Percentiles rank a stretch among this genome's conserved stretches.
phyloP scores from a whole-genome alignment of 352 stramenopile genomes.

The Pythium utonaiense region DNA sequence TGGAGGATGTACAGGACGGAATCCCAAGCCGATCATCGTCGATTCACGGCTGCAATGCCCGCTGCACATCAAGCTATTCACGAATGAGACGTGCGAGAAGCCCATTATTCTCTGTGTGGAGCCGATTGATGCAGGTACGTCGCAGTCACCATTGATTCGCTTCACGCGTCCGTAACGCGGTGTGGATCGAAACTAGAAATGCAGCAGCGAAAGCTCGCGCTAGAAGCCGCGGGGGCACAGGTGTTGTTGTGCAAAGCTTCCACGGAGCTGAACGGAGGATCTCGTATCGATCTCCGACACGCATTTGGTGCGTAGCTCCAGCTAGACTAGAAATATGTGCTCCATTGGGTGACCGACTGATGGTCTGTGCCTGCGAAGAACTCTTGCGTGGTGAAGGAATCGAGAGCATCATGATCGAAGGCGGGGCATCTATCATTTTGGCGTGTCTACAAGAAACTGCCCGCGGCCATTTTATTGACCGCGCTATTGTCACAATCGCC shows the following conservation, averaged over 20 bases:
- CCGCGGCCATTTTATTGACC: slow-evolving; percentile 46
- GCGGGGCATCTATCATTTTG: slow-evolving; percentile 71
- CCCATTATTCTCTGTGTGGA: slow-evolving; percentile 57
- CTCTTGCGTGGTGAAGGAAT: slow-evolving; percentile 37
- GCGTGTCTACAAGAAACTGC: slow-evolving; percentile 48
- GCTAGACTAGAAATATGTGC: background rate
- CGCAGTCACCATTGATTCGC: background rate
- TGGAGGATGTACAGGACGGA: slow-evolving; percentile 31
- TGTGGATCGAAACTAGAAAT: too few species aligned
- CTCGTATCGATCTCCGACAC: slow-evolving; percentile 52
- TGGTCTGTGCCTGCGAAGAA: background rate
- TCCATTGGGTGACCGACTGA: background rate
- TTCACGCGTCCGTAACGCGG: too few species aligned
- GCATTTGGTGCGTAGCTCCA: slow-evolving; percentile 44
- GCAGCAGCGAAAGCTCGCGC: slow-evolving; percentile 24
- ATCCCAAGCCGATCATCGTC: slow-evolving; percentile 72
- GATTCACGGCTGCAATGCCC: slow-evolving; percentile 70
- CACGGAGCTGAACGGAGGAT: slow-evolving; percentile 11
- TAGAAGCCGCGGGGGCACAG: slow-evolving; percentile 44
- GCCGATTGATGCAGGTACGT: slow-evolving; percentile 20
- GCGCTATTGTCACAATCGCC: slow-evolving; percentile 74
- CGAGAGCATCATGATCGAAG: slow-evolving; percentile 80
- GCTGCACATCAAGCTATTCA: slow-evolving; percentile 73
- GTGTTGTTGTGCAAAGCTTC: slow-evolving; percentile 37
- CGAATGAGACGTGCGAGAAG: slow-evolving; percentile 54